phyloP scores from a whole-genome alignment of 495 filamentous ascomycete species.

The Neurospora sp. region DNA sequence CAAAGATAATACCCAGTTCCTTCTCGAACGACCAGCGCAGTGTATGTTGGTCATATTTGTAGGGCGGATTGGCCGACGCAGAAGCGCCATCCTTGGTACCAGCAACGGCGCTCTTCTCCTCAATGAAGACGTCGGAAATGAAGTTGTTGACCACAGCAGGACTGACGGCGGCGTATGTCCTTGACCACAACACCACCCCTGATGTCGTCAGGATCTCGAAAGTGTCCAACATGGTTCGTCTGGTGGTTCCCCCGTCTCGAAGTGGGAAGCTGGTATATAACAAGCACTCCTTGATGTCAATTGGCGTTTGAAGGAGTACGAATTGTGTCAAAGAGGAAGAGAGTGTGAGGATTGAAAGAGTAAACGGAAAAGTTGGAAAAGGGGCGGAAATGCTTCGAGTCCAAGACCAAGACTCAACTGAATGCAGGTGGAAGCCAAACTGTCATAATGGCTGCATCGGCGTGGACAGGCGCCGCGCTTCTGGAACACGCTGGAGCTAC shows the following conservation, averaged over 20 bases:
- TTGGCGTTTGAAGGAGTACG: background rate
- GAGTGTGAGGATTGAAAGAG: background rate
- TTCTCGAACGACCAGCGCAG: conserved; percentile 88
- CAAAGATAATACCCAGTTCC: conserved; percentile 89
- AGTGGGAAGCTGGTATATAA: background rate
- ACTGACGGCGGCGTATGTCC: conserved; percentile 68
- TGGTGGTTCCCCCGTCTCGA: background rate
- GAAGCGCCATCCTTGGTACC: conserved; percentile 47
- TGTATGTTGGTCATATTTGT: conserved; percentile 89
- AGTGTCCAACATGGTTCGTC: conserved; percentile 66
- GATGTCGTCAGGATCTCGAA: conserved; percentile 96
- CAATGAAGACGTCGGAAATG: conserved; percentile 94
- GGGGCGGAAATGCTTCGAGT: background rate
- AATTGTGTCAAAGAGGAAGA: background rate
- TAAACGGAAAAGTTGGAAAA: background rate
- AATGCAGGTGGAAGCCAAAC: conserved; percentile 3
- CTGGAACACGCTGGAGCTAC: conserved; percentile 7
- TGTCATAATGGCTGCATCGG: background rate
- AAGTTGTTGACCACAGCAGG: conserved; percentile 83
- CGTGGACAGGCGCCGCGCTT: background rate
- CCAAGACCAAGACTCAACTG: background rate
- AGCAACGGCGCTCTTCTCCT: conserved; percentile 62
- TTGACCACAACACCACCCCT: conserved; percentile 94
- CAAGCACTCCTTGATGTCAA: background rate
- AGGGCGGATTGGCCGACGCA: conserved; percentile 54